A percentile compares a stretch with the other conserved stretches of the same genome.
Evolutionary conservation across 2,329 filamentous ascomycete species (phyloP).

Genomic region (Fusarium napiforme): DNA sequence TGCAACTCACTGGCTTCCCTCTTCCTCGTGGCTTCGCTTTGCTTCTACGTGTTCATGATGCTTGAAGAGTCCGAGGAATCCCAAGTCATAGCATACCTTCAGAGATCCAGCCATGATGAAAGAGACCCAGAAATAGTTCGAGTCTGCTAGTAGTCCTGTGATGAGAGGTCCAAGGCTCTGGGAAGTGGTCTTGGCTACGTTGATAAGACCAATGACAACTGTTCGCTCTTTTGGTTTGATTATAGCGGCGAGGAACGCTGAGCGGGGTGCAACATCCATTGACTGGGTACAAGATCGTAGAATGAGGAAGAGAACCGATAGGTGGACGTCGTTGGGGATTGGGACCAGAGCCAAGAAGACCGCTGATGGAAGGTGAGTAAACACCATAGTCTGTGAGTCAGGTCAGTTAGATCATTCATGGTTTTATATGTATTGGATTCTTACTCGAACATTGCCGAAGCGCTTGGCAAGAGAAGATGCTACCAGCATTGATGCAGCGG

Average conservation of each 20-base stretch:
- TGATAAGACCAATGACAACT: constrained; percentile 76
- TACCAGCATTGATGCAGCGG: constrained; percentile 62
- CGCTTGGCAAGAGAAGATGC: constrained; percentile 66
- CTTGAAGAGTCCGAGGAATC: constrained; percentile 57
- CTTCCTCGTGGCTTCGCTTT: not conserved
- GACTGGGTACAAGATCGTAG: constrained; percentile 70
- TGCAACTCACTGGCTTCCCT: not conserved
- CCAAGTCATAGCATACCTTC: constrained; percentile 71
- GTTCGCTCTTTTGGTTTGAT: constrained; percentile 74
- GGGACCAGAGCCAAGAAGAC: constrained; percentile 73
- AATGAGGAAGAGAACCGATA: constrained; percentile 69
- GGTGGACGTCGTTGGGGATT: constrained; percentile 60
- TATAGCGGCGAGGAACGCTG: constrained; percentile 74
- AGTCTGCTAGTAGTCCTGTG: constrained; percentile 70
- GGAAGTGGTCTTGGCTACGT: constrained; percentile 73
- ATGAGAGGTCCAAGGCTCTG: constrained; percentile 71
- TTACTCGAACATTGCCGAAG: constrained; percentile 71
- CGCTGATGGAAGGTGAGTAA: constrained; percentile 76
- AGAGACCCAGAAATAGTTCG: constrained; percentile 67
- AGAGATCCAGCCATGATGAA: constrained; percentile 72
- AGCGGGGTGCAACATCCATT: constrained; percentile 78
- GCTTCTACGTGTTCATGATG: constrained; percentile 32
- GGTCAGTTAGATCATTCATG: not conserved
- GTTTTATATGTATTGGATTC: constrained; percentile 31
- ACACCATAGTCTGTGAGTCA: constrained; percentile 73